These are phyloP conservation scores for Hylodesmum podocarpum DNA, from an alignment of 306 rosid species.

Conservation along the genomic window DNA sequence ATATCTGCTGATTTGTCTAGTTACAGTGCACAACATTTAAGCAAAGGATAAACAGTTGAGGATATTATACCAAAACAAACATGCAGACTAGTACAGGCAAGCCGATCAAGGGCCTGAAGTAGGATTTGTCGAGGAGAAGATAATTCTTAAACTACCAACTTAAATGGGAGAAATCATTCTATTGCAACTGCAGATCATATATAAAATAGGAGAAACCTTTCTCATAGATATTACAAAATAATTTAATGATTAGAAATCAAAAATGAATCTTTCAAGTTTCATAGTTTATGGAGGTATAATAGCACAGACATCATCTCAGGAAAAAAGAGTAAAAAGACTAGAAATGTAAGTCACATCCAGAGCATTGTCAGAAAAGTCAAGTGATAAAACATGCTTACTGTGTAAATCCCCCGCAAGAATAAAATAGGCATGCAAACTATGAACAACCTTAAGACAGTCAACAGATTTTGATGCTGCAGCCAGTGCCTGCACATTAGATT, in stretches of 20 bases:
- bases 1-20: background rate
- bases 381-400: slow-evolving; percentile 56
- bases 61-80: background rate
- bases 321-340: slow-evolving; percentile 11
- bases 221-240: background rate
- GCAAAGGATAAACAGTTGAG: slow-evolving; percentile 7
- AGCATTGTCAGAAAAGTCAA: slow-evolving; percentile 21
- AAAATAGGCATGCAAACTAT: slow-evolving; percentile 88
- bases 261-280: slow-evolving; percentile 4
- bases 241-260: background rate
- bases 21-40: background rate
- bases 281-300: slow-evolving; percentile 10
- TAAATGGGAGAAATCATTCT: background rate
- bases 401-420: slow-evolving; percentile 73
- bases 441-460: slow-evolving; percentile 70
- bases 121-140: slow-evolving; percentile 8
- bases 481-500: slow-evolving; percentile 67
- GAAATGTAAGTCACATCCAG: background rate
- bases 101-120: background rate
- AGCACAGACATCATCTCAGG: slow-evolving; percentile 12
- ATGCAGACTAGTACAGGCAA: background rate
- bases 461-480: slow-evolving; percentile 96
- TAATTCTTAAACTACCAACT: slow-evolving; percentile 9
- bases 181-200: background rate
- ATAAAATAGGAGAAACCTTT: background rate